Conservation (phyloP, 1,139 yeast species). For the Yamadazyma dushanensis region DNA sequence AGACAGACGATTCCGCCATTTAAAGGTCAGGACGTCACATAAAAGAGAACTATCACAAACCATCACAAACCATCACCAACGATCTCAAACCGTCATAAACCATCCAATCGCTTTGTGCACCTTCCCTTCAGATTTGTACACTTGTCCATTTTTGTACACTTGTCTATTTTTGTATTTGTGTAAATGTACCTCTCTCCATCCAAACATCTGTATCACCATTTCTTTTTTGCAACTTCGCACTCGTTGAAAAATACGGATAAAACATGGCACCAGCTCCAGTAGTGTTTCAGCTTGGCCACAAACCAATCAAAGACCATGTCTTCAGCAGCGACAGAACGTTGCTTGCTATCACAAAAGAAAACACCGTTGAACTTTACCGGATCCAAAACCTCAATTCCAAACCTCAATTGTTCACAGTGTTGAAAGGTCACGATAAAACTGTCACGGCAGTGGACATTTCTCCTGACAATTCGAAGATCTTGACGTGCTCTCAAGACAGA, state of each 20-base stretch:
- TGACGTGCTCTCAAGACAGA: constrained; percentile 97
- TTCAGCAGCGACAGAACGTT: constrained; percentile 68
- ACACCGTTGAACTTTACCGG: constrained; percentile 72
- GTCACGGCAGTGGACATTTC: constrained; percentile 95
- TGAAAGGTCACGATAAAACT: constrained; percentile 88
- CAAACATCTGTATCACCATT: too few relatives aligned
- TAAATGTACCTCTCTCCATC: too few relatives aligned
- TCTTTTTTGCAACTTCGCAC: constrained; percentile 1
- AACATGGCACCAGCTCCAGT: constrained; percentile 23
- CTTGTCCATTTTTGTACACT: too few relatives aligned
- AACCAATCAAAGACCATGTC: constrained; percentile 88
- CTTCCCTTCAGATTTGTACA: too few relatives aligned
- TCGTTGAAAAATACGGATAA: constrained; percentile 4
- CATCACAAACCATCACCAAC: too few relatives aligned
- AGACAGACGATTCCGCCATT: constrained; percentile 11
- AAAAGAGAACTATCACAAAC: too few relatives aligned
- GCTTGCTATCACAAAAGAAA: constrained; percentile 82
- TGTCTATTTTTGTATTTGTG: too few relatives aligned
- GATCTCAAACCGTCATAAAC: too few relatives aligned
- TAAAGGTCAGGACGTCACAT: too few relatives aligned
- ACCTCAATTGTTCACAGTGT: constrained; percentile 57
- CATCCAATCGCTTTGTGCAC: neutral
- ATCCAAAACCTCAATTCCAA: constrained; percentile 36
- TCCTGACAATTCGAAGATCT: constrained; percentile 76
- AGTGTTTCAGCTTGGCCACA: constrained; percentile 69